Conservation (phyloP, 495 filamentous ascomycete genomes). For the Penicillium waksmanii region DNA sequence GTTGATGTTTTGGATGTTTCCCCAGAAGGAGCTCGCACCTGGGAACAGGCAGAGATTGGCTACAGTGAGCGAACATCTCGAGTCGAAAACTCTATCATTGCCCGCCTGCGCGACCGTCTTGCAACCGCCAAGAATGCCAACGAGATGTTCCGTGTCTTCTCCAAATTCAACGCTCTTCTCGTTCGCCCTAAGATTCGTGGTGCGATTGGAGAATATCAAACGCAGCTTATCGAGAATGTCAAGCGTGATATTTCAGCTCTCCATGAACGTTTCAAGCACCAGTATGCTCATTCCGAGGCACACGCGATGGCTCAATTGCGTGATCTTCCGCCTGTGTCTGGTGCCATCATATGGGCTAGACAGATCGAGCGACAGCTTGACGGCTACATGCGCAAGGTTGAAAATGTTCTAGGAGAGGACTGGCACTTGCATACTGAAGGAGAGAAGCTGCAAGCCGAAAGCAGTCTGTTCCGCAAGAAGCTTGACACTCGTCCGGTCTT, state of each 20-base stretch:
- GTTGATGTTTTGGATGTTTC: conserved; percentile 95
- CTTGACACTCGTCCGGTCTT: conserved; percentile 91
- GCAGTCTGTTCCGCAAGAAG: conserved; percentile 91
- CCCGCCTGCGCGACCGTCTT: conserved; percentile 86
- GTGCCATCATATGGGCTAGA: conserved; percentile 93
- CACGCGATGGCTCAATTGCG: conserved; percentile 97
- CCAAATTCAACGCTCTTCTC: conserved; percentile 98
- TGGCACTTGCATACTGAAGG: conserved; percentile 95
- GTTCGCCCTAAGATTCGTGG: conserved; percentile 96
- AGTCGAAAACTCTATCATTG: conserved; percentile 99
- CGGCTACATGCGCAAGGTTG: conserved; percentile 96
- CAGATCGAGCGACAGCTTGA: conserved; percentile 96
- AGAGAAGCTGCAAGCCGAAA: conserved; percentile 87
- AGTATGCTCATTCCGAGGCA: conserved; percentile 96
- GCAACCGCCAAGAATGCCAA: conserved; percentile 95
- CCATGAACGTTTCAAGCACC: conserved; percentile 97
- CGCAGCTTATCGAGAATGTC: conserved; percentile 94
- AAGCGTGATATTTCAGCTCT: conserved; percentile 91
- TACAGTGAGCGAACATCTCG: conserved; percentile 97
- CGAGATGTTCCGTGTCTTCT: conserved; percentile 99
- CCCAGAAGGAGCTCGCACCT: conserved; percentile 81
- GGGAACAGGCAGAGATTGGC: conserved; percentile 88
- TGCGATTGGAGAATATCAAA: conserved; percentile 96
- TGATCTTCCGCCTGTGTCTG: conserved; percentile 92
- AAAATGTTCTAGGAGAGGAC: conserved; percentile 89